Evolutionary conservation across 2,329 filamentous ascomycete species (phyloP), one percentile per base, ranked within the genome.

Genomic region (Microcyclospora pomicola): DNA sequence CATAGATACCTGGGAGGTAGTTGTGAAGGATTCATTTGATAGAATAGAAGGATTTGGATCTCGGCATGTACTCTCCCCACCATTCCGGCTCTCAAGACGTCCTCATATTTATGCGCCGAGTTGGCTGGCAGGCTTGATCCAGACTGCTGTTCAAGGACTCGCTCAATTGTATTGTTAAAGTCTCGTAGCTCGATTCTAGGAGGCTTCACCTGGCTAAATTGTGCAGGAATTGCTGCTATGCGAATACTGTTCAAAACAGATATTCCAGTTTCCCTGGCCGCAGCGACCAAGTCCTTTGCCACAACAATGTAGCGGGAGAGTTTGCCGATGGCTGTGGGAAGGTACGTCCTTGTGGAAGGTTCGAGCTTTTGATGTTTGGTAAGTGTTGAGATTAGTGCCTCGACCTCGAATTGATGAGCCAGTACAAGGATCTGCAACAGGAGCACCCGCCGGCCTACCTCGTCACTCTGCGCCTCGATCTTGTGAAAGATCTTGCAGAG

Each of bases 41-140:
- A 35, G 19, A 19, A 35, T 10, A 35, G 15, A 16, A 35, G 33
- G 33, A 35, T 35, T 24, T 35, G 15, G 15, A 35, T 27, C n/a
- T 35, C 33, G 14, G 15, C 33, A 24, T 35, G 15, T 35, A 35
- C 33, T 19, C 27, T 35, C 33, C 15, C 16, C 10, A 13, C 27
- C 14, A 24, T 35, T 2, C 11, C 10, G 16, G 9, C 9, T 10
- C 24, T 16, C 11, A 24, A 24, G 5, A 35, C 19, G 10, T 19
- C 16, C 6, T 16, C 10, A 24, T 35, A 35, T 13, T 27, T 35
- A 6, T 35, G 19, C 16, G 15, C 15, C 27, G 13, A 7, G 5
- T 16, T 27, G 3, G 16, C 9, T 35, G 11, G 13, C 9, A 27
- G 4, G 13, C 15, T 35, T 11, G 15, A 35, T 24, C 11, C 14